These are phyloP conservation scores for Vanrija sp. DNA, from an alignment of 1,284 basidiomycete species.

Conservation along the genomic window DNA sequence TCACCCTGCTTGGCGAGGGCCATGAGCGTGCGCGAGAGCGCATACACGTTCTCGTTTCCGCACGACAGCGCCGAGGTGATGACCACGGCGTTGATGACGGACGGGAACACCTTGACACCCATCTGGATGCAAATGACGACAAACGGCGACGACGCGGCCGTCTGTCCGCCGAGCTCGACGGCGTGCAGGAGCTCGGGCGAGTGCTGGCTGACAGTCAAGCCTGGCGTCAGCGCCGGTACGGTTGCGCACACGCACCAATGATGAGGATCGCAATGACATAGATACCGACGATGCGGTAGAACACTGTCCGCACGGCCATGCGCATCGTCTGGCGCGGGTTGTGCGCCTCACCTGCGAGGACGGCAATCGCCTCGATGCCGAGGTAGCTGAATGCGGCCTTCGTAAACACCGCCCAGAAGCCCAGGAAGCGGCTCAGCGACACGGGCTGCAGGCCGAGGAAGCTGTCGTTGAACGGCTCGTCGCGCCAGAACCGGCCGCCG, in stretches of 20 bases:
- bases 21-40: slow-evolving; percentile 53
- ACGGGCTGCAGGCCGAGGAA: slow-evolving; percentile 21
- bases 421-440: slow-evolving; percentile 53
- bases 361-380: slow-evolving; percentile 48
- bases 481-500: slow-evolving; percentile 17
- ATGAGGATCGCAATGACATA: slow-evolving; percentile 48
- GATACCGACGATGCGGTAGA: slow-evolving; percentile 63
- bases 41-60: slow-evolving; percentile 54
- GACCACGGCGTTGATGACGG: slow-evolving; percentile 64
- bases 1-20: slow-evolving; percentile 51
- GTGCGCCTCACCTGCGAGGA: slow-evolving; percentile 49
- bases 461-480: slow-evolving; percentile 35
- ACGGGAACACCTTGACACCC: slow-evolving; percentile 68
- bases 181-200: slow-evolving; percentile 48
- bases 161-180: slow-evolving; percentile 57
- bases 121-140: slow-evolving; percentile 65
- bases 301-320: slow-evolving; percentile 67
- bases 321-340: slow-evolving; percentile 68
- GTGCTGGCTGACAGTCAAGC: slow-evolving; percentile 47
- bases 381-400: slow-evolving; percentile 36
- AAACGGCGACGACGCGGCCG: slow-evolving; percentile 71
- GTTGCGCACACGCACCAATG: neutral
- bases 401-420: slow-evolving; percentile 60
- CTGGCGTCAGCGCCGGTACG: too few relatives aligned
- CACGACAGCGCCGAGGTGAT: slow-evolving; percentile 55